These are phyloP conservation scores for Smittium culicis DNA, from an alignment of 371 early-diverging fungal species.

Conservation along the genomic window DNA sequence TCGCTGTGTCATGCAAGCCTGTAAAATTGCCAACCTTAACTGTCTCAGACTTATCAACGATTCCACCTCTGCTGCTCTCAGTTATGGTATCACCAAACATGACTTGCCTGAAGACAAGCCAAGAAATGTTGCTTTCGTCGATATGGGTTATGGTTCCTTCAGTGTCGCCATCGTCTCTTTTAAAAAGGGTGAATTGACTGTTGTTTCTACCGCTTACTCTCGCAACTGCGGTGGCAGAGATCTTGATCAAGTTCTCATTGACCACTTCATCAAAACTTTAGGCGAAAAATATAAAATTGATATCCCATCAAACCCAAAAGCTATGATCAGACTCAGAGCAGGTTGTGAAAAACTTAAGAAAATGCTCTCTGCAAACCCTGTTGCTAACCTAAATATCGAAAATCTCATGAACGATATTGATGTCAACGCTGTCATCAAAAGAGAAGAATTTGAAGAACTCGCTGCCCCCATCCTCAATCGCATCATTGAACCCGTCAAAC, in stretches of 20 bases:
- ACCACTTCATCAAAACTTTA: slow-evolving; percentile 74
- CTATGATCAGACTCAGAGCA: slow-evolving; percentile 75
- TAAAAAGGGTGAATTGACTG: slow-evolving; percentile 84
- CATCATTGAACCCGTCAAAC: slow-evolving; percentile 51
- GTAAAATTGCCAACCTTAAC: slow-evolving; percentile 86
- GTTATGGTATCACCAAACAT: slow-evolving; percentile 93
- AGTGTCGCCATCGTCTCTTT: slow-evolving; percentile 81
- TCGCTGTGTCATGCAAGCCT: slow-evolving; percentile 73
- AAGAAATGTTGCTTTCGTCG: slow-evolving; percentile 82
- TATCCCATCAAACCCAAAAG: slow-evolving; percentile 77
- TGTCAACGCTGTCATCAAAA: slow-evolving; percentile 64
- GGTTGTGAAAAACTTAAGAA: slow-evolving; percentile 93
- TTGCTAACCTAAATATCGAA: slow-evolving; percentile 85
- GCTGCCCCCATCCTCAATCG: slow-evolving; percentile 56
- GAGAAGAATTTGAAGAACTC: slow-evolving; percentile 74
- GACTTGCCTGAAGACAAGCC: slow-evolving; percentile 93
- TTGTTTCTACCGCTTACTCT: slow-evolving; percentile 82
- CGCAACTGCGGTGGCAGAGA: slow-evolving; percentile 89
- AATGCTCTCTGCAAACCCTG: slow-evolving; percentile 81
- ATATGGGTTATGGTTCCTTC: slow-evolving; percentile 86
- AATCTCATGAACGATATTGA: slow-evolving; percentile 89
- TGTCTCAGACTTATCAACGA: slow-evolving; percentile 86
- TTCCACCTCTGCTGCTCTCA: slow-evolving; percentile 83
- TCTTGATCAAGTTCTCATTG: slow-evolving; percentile 78
- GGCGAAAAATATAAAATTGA: slow-evolving; percentile 90